Evolutionary conservation across 106 monocot genomes (phyloP).

Genomic region (Gastrodia elata): DNA sequence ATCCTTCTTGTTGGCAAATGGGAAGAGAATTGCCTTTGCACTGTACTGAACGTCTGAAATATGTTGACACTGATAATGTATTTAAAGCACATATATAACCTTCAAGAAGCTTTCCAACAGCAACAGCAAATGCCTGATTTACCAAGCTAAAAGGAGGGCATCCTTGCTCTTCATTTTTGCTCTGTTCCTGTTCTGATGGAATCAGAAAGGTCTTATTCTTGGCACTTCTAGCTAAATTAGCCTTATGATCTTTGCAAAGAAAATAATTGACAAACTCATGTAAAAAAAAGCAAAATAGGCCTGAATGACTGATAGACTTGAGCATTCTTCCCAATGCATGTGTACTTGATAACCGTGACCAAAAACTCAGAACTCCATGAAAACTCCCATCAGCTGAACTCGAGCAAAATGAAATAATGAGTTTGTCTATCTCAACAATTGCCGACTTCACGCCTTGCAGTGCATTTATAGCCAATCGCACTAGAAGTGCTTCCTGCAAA

Average conservation of each 20-base stretch:
- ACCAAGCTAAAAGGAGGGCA: conserved; percentile 48
- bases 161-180: conserved; percentile 1
- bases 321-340: conserved; percentile 57
- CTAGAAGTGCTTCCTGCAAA: conserved; percentile 61
- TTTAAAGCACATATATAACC: conserved; percentile 66
- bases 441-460: conserved; percentile 65
- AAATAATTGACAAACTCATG: conserved; percentile 50
- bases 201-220: conserved; percentile 1
- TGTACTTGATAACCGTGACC: conserved; percentile 63
- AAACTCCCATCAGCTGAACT: conserved; percentile 57
- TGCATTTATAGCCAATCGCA: conserved; percentile 64
- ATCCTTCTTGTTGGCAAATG: conserved; percentile 3
- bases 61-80: conserved; percentile 66
- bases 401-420: conserved; percentile 39
- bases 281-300: conserved; percentile 44
- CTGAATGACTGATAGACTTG: conserved; percentile 38
- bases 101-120: conserved; percentile 66
- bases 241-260: conserved; percentile 12
- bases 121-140: conserved; percentile 86
- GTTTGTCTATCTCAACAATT: conserved; percentile 48
- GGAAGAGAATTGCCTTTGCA: background rate
- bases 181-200: background rate
- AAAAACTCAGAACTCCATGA: conserved; percentile 41
- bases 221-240: background rate
- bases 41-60: conserved; percentile 39